Evolutionary conservation across 805 yeast genomes (phyloP).

Genomic region (Candida loeiensis): DNA sequence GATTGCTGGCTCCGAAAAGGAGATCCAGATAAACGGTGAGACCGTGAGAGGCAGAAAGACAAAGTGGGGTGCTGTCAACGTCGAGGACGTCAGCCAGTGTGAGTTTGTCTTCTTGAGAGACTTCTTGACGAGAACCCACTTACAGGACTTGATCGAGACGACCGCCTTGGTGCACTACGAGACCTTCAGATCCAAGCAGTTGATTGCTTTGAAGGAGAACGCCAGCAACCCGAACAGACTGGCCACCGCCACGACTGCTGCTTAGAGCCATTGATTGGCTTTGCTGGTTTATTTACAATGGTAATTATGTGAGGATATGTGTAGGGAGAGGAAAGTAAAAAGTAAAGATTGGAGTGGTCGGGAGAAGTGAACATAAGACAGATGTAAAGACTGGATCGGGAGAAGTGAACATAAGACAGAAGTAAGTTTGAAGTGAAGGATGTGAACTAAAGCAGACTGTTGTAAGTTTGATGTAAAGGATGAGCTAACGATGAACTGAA

Average conservation of each 20-base stretch:
- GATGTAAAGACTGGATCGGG: no score
- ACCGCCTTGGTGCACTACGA: conserved; percentile 88
- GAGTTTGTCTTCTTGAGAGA: conserved; percentile 93
- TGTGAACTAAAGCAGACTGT: no score
- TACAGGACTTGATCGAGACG: conserved; percentile 93
- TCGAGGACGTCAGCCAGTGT: conserved; percentile 92
- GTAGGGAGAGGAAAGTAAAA: not conserved
- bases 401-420: no score
- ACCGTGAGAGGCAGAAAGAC: conserved; percentile 86
- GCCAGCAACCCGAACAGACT: conserved; percentile 51
- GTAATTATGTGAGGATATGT: not conserved
- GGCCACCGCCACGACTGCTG: conserved; percentile 19
- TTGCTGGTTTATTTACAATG: not conserved
- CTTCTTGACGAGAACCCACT: conserved; percentile 90
- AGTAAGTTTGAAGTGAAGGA: no score
- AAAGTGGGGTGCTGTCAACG: conserved; percentile 89
- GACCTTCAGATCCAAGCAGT: conserved; percentile 87
- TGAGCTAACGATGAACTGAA: no score
- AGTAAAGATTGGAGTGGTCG: no score
- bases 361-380: no score
- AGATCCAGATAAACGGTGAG: conserved; percentile 72
- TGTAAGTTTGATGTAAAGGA: no score
- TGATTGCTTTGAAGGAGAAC: conserved; percentile 89
- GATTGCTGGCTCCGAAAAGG: conserved; percentile 83
- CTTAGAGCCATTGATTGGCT: not conserved